A percentile compares a stretch with the other conserved stretches of the same genome.
These are phyloP conservation scores for Boletus pseudo-olivaceus DNA, from an alignment of 768 basidiomycete genomes.

Conservation along the genomic window DNA sequence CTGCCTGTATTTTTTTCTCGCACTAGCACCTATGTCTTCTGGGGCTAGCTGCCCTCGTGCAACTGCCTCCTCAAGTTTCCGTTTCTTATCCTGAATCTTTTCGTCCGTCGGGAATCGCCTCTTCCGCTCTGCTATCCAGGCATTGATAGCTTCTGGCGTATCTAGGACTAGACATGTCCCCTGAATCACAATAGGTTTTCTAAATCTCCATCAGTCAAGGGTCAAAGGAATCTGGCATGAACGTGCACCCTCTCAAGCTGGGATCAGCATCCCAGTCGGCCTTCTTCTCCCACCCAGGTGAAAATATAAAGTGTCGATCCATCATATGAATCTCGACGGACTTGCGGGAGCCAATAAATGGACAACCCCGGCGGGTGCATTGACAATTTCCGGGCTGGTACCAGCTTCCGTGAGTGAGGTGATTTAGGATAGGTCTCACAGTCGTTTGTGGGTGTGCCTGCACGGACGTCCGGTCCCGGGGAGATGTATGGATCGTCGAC, in stretches of 20 bases:
- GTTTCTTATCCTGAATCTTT: constrained; percentile 76
- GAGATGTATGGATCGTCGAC: background rate
- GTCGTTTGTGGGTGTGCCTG: constrained; percentile 2
- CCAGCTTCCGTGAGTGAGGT: constrained; percentile 39
- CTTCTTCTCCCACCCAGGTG: constrained; percentile 65
- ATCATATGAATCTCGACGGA: constrained; percentile 79
- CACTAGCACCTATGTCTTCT: constrained; percentile 40
- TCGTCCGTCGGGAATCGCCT: constrained; percentile 75
- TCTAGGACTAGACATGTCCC: constrained; percentile 78
- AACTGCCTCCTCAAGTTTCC: constrained; percentile 72
- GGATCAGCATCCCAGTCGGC: constrained; percentile 81
- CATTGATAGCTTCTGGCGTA: constrained; percentile 74
- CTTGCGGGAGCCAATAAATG: constrained; percentile 66
- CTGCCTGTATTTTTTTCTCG: constrained; percentile 42
- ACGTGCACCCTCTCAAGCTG: constrained; percentile 66
- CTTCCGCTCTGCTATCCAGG: constrained; percentile 88
- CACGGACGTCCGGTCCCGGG: constrained; percentile 2
- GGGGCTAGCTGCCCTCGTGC: constrained; percentile 72
- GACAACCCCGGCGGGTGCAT: constrained; percentile 63
- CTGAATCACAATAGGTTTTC: constrained; percentile 70
- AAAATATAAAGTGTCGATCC: constrained; percentile 86
- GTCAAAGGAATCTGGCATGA: background rate
- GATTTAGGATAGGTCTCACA: constrained; percentile 14
- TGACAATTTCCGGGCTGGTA: constrained; percentile 58
- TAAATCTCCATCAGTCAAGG: constrained; percentile 28